Percentiles rank a stretch among this genome's conserved stretches.
Evolutionary conservation across 2,329 filamentous ascomycete species (phyloP).

Genomic region (Colletotrichum caudatum): DNA sequence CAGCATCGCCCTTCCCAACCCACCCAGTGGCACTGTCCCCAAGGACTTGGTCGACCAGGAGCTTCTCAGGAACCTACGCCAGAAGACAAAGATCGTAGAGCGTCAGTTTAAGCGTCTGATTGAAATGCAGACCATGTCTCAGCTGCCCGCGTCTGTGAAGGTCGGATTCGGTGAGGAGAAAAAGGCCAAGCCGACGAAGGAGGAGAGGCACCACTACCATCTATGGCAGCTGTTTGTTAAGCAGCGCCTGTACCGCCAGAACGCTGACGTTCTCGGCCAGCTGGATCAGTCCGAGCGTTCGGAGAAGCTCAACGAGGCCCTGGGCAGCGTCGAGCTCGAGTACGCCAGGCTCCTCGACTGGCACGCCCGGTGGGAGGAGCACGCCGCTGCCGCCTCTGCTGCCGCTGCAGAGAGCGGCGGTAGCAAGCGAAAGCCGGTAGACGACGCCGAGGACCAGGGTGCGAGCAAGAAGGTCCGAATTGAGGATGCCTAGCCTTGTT

Average conservation of each 20-base stretch:
- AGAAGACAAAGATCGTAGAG: constrained; percentile 76
- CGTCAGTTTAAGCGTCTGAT: constrained; percentile 81
- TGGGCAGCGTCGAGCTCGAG: constrained; percentile 76
- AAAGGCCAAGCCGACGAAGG: constrained; percentile 60
- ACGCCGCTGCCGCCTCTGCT: constrained; percentile 44
- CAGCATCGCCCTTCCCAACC: constrained; percentile 60
- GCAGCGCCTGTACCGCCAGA: constrained; percentile 80
- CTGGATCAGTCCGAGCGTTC: constrained; percentile 76
- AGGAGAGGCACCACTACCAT: constrained; percentile 72
- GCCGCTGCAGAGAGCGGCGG: constrained; percentile 44
- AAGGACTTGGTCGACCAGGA: constrained; percentile 68
- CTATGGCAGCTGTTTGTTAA: constrained; percentile 84
- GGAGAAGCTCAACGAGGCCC: constrained; percentile 77
- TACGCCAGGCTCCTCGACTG: constrained; percentile 74
- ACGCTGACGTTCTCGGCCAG: constrained; percentile 77
- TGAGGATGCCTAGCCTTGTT: constrained; percentile 44
- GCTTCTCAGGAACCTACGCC: constrained; percentile 67
- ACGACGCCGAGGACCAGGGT: constrained; percentile 45
- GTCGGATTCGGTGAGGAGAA: constrained; percentile 60
- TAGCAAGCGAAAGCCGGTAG: constrained; percentile 61
- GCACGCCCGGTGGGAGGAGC: constrained; percentile 54
- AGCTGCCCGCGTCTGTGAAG: constrained; percentile 67
- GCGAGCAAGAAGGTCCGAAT: constrained; percentile 61
- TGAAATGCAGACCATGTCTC: constrained; percentile 79
- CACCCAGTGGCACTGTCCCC: constrained; percentile 55